Conservation (phyloP, 345 rosid genomes). For the Brassica juncea region DNA sequence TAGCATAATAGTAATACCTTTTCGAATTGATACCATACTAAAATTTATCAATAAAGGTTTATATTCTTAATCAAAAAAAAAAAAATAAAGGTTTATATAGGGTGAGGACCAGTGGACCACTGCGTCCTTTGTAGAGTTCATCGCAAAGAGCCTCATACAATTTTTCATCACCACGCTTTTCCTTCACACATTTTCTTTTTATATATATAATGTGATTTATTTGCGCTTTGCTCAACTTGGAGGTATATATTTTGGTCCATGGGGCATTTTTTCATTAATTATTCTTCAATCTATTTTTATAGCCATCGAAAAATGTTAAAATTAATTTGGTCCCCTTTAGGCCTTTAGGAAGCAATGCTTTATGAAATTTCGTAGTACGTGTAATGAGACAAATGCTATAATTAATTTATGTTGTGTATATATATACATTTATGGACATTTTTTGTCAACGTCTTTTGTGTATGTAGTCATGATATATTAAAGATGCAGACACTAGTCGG, state of each 20-base stretch:
- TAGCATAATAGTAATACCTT: background rate
- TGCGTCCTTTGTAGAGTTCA: constrained; percentile 29
- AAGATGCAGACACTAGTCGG: too few relatives aligned
- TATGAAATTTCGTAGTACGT: constrained; percentile 23
- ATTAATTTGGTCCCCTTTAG: constrained; percentile 28
- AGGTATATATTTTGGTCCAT: constrained; percentile 16
- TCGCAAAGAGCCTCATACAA: constrained; percentile 27
- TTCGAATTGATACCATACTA: background rate
- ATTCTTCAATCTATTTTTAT: background rate
- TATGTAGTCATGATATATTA: background rate
- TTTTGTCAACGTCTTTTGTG: background rate
- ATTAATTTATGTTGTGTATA: background rate
- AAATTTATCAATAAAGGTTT: constrained; percentile 8
- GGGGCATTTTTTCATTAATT: background rate
- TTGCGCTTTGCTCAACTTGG: constrained; percentile 18
- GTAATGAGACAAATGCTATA: constrained; percentile 9
- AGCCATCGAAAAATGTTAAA: constrained; percentile 14
- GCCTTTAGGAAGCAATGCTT: constrained; percentile 25
- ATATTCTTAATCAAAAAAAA: too few relatives aligned
- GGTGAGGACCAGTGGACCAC: constrained; percentile 38
- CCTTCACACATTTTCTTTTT: constrained; percentile 21
- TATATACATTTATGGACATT: background rate
- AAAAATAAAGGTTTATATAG: constrained; percentile 6
- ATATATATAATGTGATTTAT: background rate
- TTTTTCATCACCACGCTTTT: constrained; percentile 23